Evolutionary conservation across 768 basidiomycete species (phyloP), one percentile per base, ranked within the genome.

Genomic region (Suillus occidentalis): DNA sequence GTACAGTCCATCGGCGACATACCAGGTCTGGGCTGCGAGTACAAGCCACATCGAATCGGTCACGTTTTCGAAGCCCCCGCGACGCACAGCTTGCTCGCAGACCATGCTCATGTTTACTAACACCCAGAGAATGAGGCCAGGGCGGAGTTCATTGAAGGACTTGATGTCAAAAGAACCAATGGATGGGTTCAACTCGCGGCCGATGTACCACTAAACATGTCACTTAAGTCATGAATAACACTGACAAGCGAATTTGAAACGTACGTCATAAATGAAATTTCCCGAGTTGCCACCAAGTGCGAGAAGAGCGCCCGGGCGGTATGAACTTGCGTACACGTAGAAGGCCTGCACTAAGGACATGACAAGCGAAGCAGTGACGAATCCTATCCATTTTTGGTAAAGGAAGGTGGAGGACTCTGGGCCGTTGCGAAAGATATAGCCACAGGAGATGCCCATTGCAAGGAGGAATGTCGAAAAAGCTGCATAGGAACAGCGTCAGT

Each of bases 41-140:
- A 96, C 91, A 25, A 99, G 84, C 83, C 89, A 88, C 92, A 99
- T 92, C 31, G 93, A 94, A 78, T 97, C 96, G 1, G 95, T 95
- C 68, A 91, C 80, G 18, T 83, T 79, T 31, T 72, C 68, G 69
- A 89, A 75, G 37, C 84, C 74, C n/a, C 90, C 93, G 37, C 88
- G 85, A 63, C 91, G 91, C 61, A 84, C 84, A 13, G 92, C 93
- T 75, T 99, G 97, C 72, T 90, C 90, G 75, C 96, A 97, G 1
- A 89, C 85, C 88, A 95, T 91, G 75, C 90, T 89, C 67, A 98
- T 87, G 77, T 98, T 89, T 76, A 96, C 82, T 63, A 99, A 83
- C 34, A 88, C 81, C 97, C 97, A 99, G 89, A 96, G 80, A 83
- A 90, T 71, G 85, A 92, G 72, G 80, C 89, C 78, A 81, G 80